Percentiles rank a stretch among this genome's conserved stretches.
Evolutionary conservation across 2,329 filamentous ascomycete species (phyloP).

Genomic region (Dendryphion nanum): DNA sequence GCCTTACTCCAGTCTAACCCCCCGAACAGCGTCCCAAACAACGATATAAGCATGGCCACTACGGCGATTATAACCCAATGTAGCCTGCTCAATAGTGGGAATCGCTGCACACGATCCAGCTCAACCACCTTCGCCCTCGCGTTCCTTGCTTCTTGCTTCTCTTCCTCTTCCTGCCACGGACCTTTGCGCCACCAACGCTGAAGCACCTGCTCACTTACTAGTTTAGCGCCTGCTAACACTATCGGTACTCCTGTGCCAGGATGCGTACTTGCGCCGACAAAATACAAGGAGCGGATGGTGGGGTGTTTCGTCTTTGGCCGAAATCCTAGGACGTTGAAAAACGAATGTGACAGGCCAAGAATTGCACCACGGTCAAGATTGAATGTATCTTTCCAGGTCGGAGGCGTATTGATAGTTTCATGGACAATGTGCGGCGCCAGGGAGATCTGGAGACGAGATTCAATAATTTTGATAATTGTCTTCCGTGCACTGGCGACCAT

Average conservation of each 20-base stretch:
- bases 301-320: conserved; percentile 58
- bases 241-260: conserved; percentile 76
- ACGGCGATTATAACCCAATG: conserved; percentile 14
- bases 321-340: conserved; percentile 71
- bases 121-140: conserved; percentile 2
- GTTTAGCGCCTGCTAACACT: conserved; percentile 66
- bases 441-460: conserved; percentile 58
- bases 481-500: conserved; percentile 60
- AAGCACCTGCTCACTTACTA: conserved; percentile 55
- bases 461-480: conserved; percentile 61
- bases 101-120: conserved; percentile 18
- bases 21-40: conserved; percentile 1
- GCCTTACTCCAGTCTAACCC: conserved; percentile 8
- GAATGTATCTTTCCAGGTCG: conserved; percentile 64
- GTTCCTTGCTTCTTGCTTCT: conserved; percentile 8
- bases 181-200: conserved; percentile 36
- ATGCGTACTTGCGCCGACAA: conserved; percentile 74
- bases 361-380: conserved; percentile 76
- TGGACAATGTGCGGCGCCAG: conserved; percentile 53
- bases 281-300: conserved; percentile 58
- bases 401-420: conserved; percentile 66
- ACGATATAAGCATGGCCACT: conserved; percentile 4
- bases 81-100: conserved; percentile 14
- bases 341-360: conserved; percentile 67
- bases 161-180: conserved; percentile 38